Evolutionary conservation across 345 rosid species (phyloP).

Genomic region (Cardiospermum halicacabum): DNA sequence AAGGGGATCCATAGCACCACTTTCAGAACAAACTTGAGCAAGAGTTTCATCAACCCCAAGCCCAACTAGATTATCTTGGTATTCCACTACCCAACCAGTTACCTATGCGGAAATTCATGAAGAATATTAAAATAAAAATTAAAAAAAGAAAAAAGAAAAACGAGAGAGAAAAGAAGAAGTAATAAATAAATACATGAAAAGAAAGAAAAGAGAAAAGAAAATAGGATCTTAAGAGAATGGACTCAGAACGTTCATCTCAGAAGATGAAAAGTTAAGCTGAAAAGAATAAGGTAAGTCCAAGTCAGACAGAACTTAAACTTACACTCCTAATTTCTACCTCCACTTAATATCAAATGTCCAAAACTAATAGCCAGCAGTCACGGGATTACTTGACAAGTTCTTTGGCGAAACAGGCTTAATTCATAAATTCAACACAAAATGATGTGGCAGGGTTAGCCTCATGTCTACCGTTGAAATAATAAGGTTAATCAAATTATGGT

Average conservation of each 20-base stretch:
- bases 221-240: neutral
- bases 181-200: slow-evolving; percentile 14
- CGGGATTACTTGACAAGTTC: neutral
- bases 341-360: neutral
- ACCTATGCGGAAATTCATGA: slow-evolving; percentile 68
- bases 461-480: neutral
- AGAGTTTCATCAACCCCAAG: slow-evolving; percentile 99
- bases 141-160: too few species aligned
- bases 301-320: neutral
- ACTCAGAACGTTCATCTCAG: neutral
- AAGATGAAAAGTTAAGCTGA: neutral
- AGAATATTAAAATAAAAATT: too few species aligned
- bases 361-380: neutral
- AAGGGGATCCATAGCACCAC: slow-evolving; percentile 99
- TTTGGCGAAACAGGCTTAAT: neutral
- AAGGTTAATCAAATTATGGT: neutral
- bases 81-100: slow-evolving; percentile 99
- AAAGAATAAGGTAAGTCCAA: neutral
- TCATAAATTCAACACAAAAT: neutral
- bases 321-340: neutral
- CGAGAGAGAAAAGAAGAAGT: too few species aligned
- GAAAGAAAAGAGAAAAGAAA: slow-evolving; percentile 12
- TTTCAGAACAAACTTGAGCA: slow-evolving; percentile 99
- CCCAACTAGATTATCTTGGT: slow-evolving; percentile 92
- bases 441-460: neutral